Evolutionary conservation across 805 yeast species (phyloP).

Genomic region (Kuraishia molischiana): DNA sequence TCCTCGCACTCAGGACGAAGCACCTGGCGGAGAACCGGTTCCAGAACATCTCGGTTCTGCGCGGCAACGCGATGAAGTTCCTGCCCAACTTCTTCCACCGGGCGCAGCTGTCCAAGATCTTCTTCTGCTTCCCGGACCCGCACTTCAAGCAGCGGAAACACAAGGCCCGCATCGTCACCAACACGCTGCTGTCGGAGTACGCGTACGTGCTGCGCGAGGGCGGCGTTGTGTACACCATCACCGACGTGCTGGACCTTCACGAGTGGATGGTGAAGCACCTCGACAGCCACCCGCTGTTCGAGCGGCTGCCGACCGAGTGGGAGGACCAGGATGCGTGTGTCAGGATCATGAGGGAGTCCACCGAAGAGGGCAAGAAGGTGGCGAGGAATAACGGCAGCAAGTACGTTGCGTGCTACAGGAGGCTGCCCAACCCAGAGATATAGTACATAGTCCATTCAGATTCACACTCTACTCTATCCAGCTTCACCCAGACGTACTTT

Average conservation of each 20-base stretch:
- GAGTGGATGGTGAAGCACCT: conserved; percentile 94
- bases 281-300: conserved; percentile 85
- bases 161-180: conserved; percentile 91
- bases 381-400: conserved; percentile 82
- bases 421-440: conserved; percentile 51
- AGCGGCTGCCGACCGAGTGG: conserved; percentile 70
- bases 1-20: conserved; percentile 74
- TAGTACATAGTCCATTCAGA: background rate
- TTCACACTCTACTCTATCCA: too few relatives aligned
- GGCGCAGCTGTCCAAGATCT: conserved; percentile 80
- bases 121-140: conserved; percentile 99
- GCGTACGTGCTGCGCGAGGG: conserved; percentile 83
- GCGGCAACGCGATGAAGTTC: conserved; percentile 97
- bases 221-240: conserved; percentile 87
- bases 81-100: conserved; percentile 85
- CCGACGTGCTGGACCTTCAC: conserved; percentile 91
- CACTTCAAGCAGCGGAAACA: conserved; percentile 97
- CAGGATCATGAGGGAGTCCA: conserved; percentile 76
- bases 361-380: conserved; percentile 97
- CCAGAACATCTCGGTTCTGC: conserved; percentile 79
- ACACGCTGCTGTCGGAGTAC: conserved; percentile 81
- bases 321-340: conserved; percentile 78
- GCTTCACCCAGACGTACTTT: too few relatives aligned
- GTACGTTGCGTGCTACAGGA: conserved; percentile 77
- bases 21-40: conserved; percentile 26